These are phyloP conservation scores for Pleurotus cornucopiae DNA, from an alignment of 768 basidiomycete genomes.

Conservation along the genomic window DNA sequence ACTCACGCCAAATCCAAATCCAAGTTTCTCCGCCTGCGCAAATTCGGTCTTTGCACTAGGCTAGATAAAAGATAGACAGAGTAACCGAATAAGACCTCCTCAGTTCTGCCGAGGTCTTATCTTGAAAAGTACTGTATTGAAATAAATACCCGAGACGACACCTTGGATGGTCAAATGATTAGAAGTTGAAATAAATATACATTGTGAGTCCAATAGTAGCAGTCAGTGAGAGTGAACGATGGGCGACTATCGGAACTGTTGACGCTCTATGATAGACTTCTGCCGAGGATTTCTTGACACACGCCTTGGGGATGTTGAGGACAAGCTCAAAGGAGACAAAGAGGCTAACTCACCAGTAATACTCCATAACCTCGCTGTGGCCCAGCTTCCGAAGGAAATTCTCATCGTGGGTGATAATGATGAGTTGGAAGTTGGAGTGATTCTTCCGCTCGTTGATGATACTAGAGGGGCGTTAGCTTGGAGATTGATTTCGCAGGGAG, in stretches of 20 bases:
- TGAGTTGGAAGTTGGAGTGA: conserved; percentile 91
- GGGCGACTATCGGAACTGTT: conserved; percentile 52
- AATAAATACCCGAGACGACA: not conserved
- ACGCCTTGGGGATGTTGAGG: conserved; percentile 49
- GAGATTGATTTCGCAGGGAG: not conserved
- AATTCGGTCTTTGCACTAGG: not conserved
- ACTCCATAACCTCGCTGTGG: conserved; percentile 88
- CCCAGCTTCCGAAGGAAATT: conserved; percentile 89
- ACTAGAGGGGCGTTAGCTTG: conserved; percentile 33
- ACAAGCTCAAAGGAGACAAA: conserved; percentile 1
- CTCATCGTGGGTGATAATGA: conserved; percentile 97
- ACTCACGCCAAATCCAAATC: not conserved
- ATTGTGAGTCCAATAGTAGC: too few species aligned
- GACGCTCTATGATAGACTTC: conserved; percentile 74
- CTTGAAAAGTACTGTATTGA: not conserved
- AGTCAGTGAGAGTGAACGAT: too few species aligned
- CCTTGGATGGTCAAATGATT: not conserved
- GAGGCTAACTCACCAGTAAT: conserved; percentile 72
- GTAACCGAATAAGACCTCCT: not conserved
- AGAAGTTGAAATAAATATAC: not conserved
- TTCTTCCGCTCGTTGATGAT: conserved; percentile 92
- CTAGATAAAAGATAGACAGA: not conserved
- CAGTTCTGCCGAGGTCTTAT: conserved; percentile 12
- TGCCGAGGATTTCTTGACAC: conserved; percentile 68
- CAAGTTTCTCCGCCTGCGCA: conserved; percentile 1